Evolutionary conservation across 352 stramenopile genomes (phyloP).

Genomic region (Globisporangium perplexum): DNA sequence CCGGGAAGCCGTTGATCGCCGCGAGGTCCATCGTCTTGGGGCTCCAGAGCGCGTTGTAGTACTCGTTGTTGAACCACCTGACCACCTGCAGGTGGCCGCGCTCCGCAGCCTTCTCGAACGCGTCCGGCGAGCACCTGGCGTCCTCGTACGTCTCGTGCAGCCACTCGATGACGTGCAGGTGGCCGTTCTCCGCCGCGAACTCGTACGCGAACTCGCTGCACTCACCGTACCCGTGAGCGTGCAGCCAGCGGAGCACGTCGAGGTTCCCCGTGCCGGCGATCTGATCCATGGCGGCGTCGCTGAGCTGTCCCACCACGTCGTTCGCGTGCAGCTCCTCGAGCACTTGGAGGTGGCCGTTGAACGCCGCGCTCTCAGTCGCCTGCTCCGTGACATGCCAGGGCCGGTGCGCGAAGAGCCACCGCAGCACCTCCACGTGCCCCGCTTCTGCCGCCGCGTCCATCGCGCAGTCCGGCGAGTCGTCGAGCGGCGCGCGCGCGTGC

Average conservation of each 20-base stretch:
- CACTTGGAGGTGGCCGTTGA: slow-evolving; percentile 6
- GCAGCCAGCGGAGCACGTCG: slow-evolving; percentile 23
- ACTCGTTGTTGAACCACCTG: slow-evolving; percentile 10
- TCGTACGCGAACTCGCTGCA: slow-evolving; percentile 18
- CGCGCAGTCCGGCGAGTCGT: slow-evolving; percentile 3
- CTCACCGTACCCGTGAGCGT: slow-evolving; percentile 7
- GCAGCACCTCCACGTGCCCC: slow-evolving; percentile 17
- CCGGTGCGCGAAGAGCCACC: slow-evolving; percentile 16
- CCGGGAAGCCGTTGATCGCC: slow-evolving; percentile 9
- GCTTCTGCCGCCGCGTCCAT: slow-evolving; percentile 17
- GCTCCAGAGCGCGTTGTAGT: slow-evolving; percentile 11
- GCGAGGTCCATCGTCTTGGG: slow-evolving; percentile 9
- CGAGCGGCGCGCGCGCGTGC: not conserved
- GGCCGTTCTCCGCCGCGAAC: slow-evolving; percentile 14
- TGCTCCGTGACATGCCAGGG: not conserved
- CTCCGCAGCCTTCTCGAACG: slow-evolving; percentile 16
- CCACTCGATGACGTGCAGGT: slow-evolving; percentile 20
- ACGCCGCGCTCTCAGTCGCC: slow-evolving; percentile 9
- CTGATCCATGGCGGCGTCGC: slow-evolving; percentile 13
- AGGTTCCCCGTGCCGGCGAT: slow-evolving; percentile 13
- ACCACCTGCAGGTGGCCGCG: slow-evolving; percentile 12
- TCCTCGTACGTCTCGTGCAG: slow-evolving; percentile 9
- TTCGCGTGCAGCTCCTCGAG: slow-evolving; percentile 1
- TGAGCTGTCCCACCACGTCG: not conserved
- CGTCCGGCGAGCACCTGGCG: slow-evolving; percentile 12